Evolutionary conservation across 306 rosid genomes (phyloP).

Genomic region (Ormosia emarginata): DNA sequence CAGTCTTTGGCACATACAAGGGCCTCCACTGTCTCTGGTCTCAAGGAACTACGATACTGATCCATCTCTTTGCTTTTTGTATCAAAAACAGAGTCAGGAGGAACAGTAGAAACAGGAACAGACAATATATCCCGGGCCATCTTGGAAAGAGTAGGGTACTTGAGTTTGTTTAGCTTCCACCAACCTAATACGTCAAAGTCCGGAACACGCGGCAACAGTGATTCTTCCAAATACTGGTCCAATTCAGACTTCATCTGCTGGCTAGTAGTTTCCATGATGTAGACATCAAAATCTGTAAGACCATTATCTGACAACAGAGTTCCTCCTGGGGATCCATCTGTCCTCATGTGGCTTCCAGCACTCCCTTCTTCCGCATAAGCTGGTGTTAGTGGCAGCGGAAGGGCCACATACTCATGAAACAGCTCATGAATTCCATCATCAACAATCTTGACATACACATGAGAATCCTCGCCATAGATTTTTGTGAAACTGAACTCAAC

Average conservation of each 20-base stretch:
- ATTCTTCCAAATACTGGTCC: conserved; percentile 90
- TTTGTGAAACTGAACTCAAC: conserved; percentile 92
- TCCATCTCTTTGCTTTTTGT: conserved; percentile 67
- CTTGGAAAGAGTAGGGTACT: conserved; percentile 91
- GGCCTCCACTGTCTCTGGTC: conserved; percentile 90
- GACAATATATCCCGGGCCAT: conserved; percentile 89
- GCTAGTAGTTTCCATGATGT: conserved; percentile 90
- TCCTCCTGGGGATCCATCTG: conserved; percentile 56
- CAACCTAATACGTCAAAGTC: conserved; percentile 83
- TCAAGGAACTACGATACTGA: conserved; percentile 63
- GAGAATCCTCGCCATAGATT: conserved; percentile 73
- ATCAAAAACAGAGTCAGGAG: conserved; percentile 59
- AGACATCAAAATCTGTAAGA: conserved; percentile 82
- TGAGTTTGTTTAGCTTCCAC: conserved; percentile 93
- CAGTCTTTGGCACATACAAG: conserved; percentile 92
- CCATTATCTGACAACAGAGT: conserved; percentile 64
- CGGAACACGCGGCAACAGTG: conserved; percentile 74
- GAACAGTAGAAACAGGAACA: conserved; percentile 63
- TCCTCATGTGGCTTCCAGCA: conserved; percentile 35
- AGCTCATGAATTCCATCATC: conserved; percentile 91
- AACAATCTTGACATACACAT: conserved; percentile 60
- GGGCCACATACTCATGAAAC: conserved; percentile 71
- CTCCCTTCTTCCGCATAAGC: conserved; percentile 70
- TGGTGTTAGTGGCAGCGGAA: conserved; percentile 86
- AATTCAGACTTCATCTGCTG: conserved; percentile 86